Conservation (phyloP, 140 eudicot genomes). For the Anethum foeniculum region DNA sequence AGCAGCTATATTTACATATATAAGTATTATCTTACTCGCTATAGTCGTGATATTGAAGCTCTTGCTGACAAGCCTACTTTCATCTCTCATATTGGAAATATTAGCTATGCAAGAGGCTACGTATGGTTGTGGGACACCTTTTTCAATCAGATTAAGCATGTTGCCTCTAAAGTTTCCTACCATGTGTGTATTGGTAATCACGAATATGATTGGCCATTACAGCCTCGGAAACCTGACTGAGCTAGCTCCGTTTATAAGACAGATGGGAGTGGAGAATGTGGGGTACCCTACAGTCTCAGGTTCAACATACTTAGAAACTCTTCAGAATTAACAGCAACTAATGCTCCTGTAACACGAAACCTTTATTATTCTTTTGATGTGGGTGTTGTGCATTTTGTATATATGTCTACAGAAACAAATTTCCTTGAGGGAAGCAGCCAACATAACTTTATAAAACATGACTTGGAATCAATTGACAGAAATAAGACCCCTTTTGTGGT, state of each 20-base stretch:
- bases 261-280: constrained; percentile 99
- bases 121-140: constrained; percentile 98
- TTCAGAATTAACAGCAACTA: constrained; percentile 58
- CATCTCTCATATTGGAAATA: constrained; percentile 92
- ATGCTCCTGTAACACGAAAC: constrained; percentile 71
- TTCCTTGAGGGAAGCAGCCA: constrained; percentile 76
- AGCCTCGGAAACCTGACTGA: constrained; percentile 99
- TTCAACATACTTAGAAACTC: constrained; percentile 97
- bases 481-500: constrained; percentile 84
- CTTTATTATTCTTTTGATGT: constrained; percentile 72
- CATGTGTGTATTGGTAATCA: constrained; percentile 99
- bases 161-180: constrained; percentile 80
- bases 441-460: constrained; percentile 63
- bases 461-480: constrained; percentile 77
- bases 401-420: constrained; percentile 81
- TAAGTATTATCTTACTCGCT: too few relatives aligned
- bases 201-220: constrained; percentile 91
- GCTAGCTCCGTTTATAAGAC: constrained; percentile 40
- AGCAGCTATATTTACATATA: too few relatives aligned
- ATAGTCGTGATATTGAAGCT: constrained; percentile 82
- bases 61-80: constrained; percentile 78
- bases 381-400: constrained; percentile 85
- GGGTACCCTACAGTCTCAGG: constrained; percentile 84
- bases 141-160: constrained; percentile 79
- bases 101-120: constrained; percentile 95